Evolutionary conservation across 2,329 filamentous ascomycete species (phyloP), one percentile per base, ranked within the genome.

Genomic region (Tolypocladium tropicale): DNA sequence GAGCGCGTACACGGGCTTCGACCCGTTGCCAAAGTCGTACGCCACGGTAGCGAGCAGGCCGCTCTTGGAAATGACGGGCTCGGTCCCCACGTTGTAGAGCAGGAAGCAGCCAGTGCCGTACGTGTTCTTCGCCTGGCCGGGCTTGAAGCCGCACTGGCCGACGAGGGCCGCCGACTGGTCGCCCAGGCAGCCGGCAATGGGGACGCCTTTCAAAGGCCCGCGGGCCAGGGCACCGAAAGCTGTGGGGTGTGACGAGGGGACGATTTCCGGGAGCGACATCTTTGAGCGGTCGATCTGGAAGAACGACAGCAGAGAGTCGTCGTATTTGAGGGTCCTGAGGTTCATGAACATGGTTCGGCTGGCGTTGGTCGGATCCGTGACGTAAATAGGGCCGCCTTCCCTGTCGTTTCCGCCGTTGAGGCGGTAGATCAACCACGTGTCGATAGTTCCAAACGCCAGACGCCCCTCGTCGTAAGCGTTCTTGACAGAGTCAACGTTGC

Each of bases 261-360:
- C 86, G 62, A 96, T 95, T 65, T 85, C 83, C n/a, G 91, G 91
- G 14, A 96, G 76, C 53, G 81, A 77, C 46, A 95, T 75, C 70
- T 92, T 93, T 55, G 76, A 78, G 52, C 65, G 69, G 65, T 83
- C 79, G 59, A 96, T 80, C 50, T 81, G 82, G 72, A 95, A 95
- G 74, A 95, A 95, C 28, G 83, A 74, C 30, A 95, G 75, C 30
- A 95, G 79, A 43, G 78, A 78, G 56, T 90, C 83, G 68, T 93
- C 89, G 71, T 95, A 96, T 64, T 91, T 71, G 57, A 90, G 78
- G 12, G 85, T 92, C 63, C 84, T 80, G 55, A 96, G 78, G 72
- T 95, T 90, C 86, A 95, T 92, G 72, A 96, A 94, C 90, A 95
- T 95, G 58, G 91, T 96, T 66, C 91, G 79, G 54, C 88, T 93